Evolutionary conservation across 805 yeast genomes (phyloP).

Genomic region (Saccharomycodes ludwigii): DNA sequence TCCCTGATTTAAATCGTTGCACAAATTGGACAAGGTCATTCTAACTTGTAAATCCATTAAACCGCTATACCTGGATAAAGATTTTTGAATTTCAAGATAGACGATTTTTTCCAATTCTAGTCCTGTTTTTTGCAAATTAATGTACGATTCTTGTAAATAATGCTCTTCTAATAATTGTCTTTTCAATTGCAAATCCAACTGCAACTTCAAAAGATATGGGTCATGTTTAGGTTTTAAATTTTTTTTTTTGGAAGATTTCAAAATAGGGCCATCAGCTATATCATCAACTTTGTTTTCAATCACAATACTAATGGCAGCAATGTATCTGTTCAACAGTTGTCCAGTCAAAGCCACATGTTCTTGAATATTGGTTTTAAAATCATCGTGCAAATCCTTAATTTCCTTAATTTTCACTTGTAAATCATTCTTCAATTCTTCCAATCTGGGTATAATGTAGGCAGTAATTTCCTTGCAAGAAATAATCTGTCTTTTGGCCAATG

Average conservation of each 20-base stretch:
- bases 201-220: conserved; percentile 51
- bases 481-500: conserved; percentile 42
- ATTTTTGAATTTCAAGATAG: conserved; percentile 47
- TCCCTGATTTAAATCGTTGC: conserved; percentile 30
- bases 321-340: conserved; percentile 35
- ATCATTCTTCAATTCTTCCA: conserved; percentile 54
- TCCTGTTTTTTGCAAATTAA: conserved; percentile 53
- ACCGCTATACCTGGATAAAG: conserved; percentile 38
- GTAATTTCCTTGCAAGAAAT: conserved; percentile 42
- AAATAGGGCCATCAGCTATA: conserved; percentile 13
- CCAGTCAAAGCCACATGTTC: conserved; percentile 56
- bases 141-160: conserved; percentile 51
- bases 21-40: conserved; percentile 40
- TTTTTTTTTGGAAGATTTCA: conserved; percentile 6
- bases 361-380: conserved; percentile 48
- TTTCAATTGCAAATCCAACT: conserved; percentile 52
- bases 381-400: conserved; percentile 53
- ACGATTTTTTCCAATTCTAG: conserved; percentile 53
- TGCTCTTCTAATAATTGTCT: conserved; percentile 53
- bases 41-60: conserved; percentile 42
- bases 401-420: conserved; percentile 67
- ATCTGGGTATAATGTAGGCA: conserved; percentile 40
- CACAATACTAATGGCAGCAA: conserved; percentile 31
- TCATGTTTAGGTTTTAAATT: conserved; percentile 33
- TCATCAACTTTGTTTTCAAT: conserved; percentile 26